These are phyloP conservation scores for Fraxinus floribunda DNA, from an alignment of 305 asterid genomes.

Conservation along the genomic window DNA sequence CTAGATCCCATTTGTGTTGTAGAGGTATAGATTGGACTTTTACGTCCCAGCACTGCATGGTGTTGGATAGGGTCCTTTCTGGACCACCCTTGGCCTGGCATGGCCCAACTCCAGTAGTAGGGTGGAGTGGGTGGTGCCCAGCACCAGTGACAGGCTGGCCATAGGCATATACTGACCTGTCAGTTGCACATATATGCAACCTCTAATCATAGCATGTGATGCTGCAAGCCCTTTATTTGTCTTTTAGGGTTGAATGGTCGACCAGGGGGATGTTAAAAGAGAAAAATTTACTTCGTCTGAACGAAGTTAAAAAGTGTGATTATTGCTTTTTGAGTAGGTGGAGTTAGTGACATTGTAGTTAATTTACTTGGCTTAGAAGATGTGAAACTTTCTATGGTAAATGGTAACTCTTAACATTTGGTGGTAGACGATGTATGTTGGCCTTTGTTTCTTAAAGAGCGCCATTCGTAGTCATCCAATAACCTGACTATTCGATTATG, in stretches of 20 bases:
- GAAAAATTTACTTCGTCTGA: background rate
- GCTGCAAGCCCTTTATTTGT: background rate
- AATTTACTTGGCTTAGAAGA: background rate
- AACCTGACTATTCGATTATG: background rate
- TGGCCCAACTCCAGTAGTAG: background rate
- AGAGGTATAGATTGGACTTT: background rate
- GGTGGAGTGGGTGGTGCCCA: background rate
- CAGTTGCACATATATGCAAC: background rate
- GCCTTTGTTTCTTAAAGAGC: background rate
- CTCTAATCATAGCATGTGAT: background rate
- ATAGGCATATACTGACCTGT: background rate
- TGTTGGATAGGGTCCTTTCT: background rate
- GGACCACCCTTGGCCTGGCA: background rate
- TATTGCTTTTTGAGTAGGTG: background rate
- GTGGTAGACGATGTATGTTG: background rate
- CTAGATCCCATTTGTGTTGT: background rate
- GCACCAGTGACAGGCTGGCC: background rate
- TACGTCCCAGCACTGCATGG: background rate
- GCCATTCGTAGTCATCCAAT: background rate
- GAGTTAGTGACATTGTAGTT: background rate
- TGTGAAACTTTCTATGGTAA: background rate
- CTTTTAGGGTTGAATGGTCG: background rate
- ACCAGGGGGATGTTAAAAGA: background rate
- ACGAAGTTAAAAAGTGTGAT: background rate
- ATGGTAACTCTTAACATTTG: background rate